Evolutionary conservation across 345 rosid genomes (phyloP).

Genomic region (Eucalyptus virginea): DNA sequence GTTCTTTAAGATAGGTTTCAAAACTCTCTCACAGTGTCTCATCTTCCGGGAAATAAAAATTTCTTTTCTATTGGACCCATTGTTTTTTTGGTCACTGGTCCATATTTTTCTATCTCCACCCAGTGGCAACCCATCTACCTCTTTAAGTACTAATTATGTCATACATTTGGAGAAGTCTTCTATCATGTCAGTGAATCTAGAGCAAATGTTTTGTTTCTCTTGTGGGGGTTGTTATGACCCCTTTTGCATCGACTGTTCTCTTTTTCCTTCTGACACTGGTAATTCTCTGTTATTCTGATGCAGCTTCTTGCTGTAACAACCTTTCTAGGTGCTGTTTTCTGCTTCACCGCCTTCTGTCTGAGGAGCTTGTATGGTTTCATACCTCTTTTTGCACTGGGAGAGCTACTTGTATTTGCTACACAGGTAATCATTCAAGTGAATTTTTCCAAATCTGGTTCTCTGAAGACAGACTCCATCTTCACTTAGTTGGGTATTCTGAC

Average conservation of each 20-base stretch:
- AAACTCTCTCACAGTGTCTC: not conserved
- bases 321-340: conserved; percentile 65
- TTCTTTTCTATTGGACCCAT: not conserved
- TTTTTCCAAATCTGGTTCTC: not conserved
- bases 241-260: not conserved
- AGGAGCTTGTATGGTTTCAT: conserved; percentile 67
- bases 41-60: not conserved
- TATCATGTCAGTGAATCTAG: not conserved
- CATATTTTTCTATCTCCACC: not conserved
- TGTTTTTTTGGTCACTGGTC: not conserved
- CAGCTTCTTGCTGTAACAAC: conserved; percentile 83
- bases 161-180: not conserved
- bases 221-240: not conserved
- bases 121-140: not conserved
- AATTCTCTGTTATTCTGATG: not conserved
- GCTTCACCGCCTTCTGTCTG: conserved; percentile 76
- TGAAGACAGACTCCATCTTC: not conserved
- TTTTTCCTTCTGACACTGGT: not conserved
- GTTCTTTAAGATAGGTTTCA: not conserved
- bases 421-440: conserved; percentile 44
- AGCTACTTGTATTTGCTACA: conserved; percentile 82
- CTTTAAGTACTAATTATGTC: not conserved
- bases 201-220: not conserved
- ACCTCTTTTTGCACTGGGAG: conserved; percentile 72
- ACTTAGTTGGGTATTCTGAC: not conserved